Percentiles rank a stretch among this genome's conserved stretches.
These are phyloP conservation scores for Thalassiosira hispida DNA, from an alignment of 352 stramenopile genomes.

Conservation along the genomic window DNA sequence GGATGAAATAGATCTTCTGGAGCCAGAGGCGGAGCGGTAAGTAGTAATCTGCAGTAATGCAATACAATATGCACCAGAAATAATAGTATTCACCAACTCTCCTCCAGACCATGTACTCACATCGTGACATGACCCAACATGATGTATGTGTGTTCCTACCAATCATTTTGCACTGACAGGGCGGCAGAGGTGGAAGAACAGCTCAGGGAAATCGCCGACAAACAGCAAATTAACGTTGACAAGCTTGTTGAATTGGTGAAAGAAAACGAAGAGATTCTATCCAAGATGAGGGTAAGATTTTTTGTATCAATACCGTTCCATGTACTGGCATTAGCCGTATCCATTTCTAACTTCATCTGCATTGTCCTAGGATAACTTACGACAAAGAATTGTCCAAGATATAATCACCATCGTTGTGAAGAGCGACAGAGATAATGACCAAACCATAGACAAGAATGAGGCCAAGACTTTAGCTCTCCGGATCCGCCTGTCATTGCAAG, in stretches of 20 bases:
- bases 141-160: neutral
- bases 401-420: slow-evolving; percentile 41
- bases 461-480: slow-evolving; percentile 43
- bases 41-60: no score
- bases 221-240: slow-evolving; percentile 50
- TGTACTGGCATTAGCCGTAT: neutral
- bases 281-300: slow-evolving; percentile 52
- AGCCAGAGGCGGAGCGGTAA: slow-evolving; percentile 52
- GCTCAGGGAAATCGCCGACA: slow-evolving; percentile 29
- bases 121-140: neutral
- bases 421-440: slow-evolving; percentile 41
- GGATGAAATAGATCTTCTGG: slow-evolving; percentile 33
- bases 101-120: neutral
- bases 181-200: slow-evolving; percentile 40
- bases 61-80: no score
- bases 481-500: slow-evolving; percentile 44
- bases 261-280: slow-evolving; percentile 49
- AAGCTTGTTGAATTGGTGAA: slow-evolving; percentile 59
- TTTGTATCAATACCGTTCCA: no score
- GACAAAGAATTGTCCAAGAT: slow-evolving; percentile 50
- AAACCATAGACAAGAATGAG: slow-evolving; percentile 40
- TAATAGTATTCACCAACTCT: no score
- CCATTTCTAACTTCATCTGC: neutral
- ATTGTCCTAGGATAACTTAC: slow-evolving; percentile 40
- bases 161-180: slow-evolving; percentile 20